Evolutionary conservation across 1,284 basidiomycete genomes (phyloP).

Genomic region (Papiliotrema nemorosa): DNA sequence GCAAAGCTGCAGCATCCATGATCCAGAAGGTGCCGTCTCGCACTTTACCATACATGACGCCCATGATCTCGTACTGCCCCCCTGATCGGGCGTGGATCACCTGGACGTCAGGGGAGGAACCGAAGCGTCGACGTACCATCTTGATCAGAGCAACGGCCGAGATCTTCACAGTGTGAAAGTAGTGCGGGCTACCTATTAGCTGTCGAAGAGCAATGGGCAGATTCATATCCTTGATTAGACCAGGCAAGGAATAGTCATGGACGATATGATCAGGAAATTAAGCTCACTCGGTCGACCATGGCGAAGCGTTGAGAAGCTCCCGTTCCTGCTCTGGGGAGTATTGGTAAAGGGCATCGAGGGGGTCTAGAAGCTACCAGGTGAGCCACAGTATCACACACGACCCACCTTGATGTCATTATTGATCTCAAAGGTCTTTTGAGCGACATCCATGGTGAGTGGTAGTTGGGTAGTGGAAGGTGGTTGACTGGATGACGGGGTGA

Average conservation of each 20-base stretch:
- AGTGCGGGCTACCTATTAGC: constrained; percentile 63
- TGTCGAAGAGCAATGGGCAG: not conserved
- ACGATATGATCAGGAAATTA: no score
- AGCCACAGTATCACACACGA: not conserved
- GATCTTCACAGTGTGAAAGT: constrained; percentile 92
- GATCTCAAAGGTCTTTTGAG: constrained; percentile 77
- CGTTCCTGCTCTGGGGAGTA: constrained; percentile 73
- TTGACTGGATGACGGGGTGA: not conserved
- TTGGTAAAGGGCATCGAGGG: constrained; percentile 69
- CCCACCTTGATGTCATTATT: constrained; percentile 64
- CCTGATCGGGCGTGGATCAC: constrained; percentile 97
- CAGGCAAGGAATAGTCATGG: no score
- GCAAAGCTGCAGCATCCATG: constrained; percentile 93
- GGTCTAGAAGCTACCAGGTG: constrained; percentile 27
- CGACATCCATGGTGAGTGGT: constrained; percentile 43
- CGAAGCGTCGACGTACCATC: constrained; percentile 66
- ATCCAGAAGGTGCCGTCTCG: constrained; percentile 81
- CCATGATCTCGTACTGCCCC: constrained; percentile 98
- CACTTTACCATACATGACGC: constrained; percentile 96
- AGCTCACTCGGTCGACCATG: constrained; percentile 81
- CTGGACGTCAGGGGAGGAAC: constrained; percentile 51
- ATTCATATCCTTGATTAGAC: no score
- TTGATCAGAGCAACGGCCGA: constrained; percentile 94
- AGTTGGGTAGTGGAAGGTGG: not conserved
- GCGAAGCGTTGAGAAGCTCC: constrained; percentile 65